Evolutionary conservation across 805 yeast species (phyloP), one percentile per base, ranked within the genome.

Genomic region (Pichia phayaonensis): DNA sequence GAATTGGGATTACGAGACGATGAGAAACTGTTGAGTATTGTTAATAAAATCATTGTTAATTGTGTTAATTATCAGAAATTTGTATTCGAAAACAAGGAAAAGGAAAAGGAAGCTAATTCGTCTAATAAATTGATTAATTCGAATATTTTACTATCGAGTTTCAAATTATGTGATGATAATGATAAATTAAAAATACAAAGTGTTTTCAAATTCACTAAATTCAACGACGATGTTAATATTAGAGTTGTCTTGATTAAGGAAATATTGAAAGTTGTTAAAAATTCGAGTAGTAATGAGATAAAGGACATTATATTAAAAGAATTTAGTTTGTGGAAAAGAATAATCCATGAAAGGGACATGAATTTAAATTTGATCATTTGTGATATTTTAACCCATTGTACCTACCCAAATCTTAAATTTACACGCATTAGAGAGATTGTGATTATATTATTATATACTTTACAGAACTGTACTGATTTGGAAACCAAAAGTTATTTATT

Each of bases 341-440:
- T 51, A 15, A 21, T 51, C 10, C 53, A 48, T 40, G 48, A 46
- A 15, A 54, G 48, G 24, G 48, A 54, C 41, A 41, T 23, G n/a
- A 34, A 38, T 13, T 27, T 54, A 8, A 46, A 50, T 34, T 13
- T 31, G 3, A 4, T 31, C 20, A 29, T 42, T 43, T 34, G 40
- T 31, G 27, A 27, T 21, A 20, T 41, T 22, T 8, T 44, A 34
- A 23, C 29, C 34, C 10, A 40, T 34, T 34, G 38, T 34, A n/a
- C n/a, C n/a, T 34, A 34, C n/a, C 10, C 38, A 34, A 34, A 8
- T 15, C 34, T 43, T 8, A 26, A 40, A 13, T 44, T 38, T 27
- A 18, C 27, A 6, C 40, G 40, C 24, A 48, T 48, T 11, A 49
- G 45, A 22, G 48, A 49, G 2, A 27, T 41, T 13, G 38, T 49